These are phyloP conservation scores for Metschnikowia arizonensis DNA, from an alignment of 805 yeast genomes.

Conservation along the genomic window DNA sequence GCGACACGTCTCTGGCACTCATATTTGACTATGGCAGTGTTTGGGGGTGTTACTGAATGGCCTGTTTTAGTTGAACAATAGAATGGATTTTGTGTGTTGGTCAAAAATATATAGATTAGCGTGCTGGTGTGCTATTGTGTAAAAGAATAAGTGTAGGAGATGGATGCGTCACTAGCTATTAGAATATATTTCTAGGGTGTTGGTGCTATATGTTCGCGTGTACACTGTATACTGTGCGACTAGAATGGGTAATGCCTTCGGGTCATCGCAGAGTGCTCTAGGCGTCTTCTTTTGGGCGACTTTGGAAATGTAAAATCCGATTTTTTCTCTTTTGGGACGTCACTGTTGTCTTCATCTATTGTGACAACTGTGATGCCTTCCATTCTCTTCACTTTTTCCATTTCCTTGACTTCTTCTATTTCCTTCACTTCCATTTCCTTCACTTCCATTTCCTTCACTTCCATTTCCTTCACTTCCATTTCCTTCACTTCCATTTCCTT, in stretches of 20 bases:
- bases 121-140: background rate
- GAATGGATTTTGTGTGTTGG: background rate
- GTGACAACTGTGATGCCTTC: background rate
- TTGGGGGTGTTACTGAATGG: background rate
- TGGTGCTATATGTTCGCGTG: background rate
- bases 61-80: background rate
- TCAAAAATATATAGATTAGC: background rate
- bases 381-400: background rate
- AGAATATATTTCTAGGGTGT: background rate
- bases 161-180: background rate
- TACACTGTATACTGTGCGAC: slow-evolving; percentile 3
- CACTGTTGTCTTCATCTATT: background rate
- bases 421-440: background rate
- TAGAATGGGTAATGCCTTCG: background rate
- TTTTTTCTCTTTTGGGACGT: background rate
- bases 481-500: background rate
- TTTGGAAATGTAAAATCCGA: background rate
- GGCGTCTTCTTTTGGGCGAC: slow-evolving; percentile 2
- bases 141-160: background rate
- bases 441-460: background rate
- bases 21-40: background rate
- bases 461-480: background rate
- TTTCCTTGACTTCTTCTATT: background rate
- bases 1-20: slow-evolving; percentile 2
- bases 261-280: background rate